Evolutionary conservation across 2,329 filamentous ascomycete genomes (phyloP).

Genomic region (Arthrobotrys sphaeroides): DNA sequence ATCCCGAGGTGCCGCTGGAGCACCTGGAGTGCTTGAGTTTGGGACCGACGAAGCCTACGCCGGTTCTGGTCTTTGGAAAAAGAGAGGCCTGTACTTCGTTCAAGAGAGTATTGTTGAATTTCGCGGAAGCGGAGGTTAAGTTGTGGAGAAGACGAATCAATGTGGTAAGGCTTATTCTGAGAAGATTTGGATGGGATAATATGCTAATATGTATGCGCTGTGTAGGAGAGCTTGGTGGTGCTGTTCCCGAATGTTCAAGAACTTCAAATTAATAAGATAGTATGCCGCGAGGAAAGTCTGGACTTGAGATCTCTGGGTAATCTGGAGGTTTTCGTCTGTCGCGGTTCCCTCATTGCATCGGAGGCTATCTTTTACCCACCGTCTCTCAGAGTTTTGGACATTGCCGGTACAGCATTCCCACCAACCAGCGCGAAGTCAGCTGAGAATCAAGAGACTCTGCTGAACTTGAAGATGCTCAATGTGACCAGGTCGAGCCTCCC

Average conservation of each 20-base stretch:
- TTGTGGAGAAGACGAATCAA: not conserved
- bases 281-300: not conserved
- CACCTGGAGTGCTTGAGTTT: slow-evolving; percentile 31
- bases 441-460: slow-evolving; percentile 28
- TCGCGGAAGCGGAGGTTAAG: not conserved
- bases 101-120: slow-evolving; percentile 35
- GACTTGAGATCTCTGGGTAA: slow-evolving; percentile 20
- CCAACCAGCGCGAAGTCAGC: not conserved
- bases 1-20: slow-evolving; percentile 20
- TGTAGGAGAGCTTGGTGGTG: slow-evolving; percentile 12
- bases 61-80: slow-evolving; percentile 7
- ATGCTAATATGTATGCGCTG: not conserved
- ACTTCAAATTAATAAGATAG: slow-evolving; percentile 29
- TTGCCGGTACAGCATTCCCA: slow-evolving; percentile 16
- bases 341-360: not conserved
- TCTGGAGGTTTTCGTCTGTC: slow-evolving; percentile 31
- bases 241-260: slow-evolving; percentile 26
- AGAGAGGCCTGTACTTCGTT: slow-evolving; percentile 26
- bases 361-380: slow-evolving; percentile 8
- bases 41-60: slow-evolving; percentile 1
- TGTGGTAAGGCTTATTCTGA: slow-evolving; percentile 11
- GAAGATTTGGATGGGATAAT: not conserved
- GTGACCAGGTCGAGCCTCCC: slow-evolving; percentile 19
- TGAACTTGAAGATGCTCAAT: slow-evolving; percentile 29
- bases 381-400: slow-evolving; percentile 17